Conservation (phyloP, 1,139 yeast genomes). For the Yamadazyma diddensiae region DNA sequence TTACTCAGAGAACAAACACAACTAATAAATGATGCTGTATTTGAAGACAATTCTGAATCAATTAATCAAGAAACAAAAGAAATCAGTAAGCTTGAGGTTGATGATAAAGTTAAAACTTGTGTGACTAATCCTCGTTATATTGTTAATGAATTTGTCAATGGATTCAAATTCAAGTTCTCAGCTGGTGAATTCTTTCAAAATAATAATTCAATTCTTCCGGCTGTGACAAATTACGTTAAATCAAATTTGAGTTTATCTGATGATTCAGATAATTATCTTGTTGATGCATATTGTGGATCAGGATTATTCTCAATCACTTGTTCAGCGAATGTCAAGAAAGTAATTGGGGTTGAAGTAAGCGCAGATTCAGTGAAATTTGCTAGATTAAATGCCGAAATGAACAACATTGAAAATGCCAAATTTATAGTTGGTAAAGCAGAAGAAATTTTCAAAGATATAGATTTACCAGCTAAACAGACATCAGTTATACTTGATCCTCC, state of each 20-base stretch:
- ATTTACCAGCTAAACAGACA: slow-evolving; percentile 66
- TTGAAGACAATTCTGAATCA: slow-evolving; percentile 39
- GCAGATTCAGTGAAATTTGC: slow-evolving; percentile 92
- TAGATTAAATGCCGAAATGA: slow-evolving; percentile 69
- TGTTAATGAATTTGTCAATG: slow-evolving; percentile 74
- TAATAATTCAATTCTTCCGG: slow-evolving; percentile 85
- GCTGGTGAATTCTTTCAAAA: slow-evolving; percentile 97
- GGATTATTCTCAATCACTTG: slow-evolving; percentile 90
- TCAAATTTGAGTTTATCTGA: slow-evolving; percentile 39
- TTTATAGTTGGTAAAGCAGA: slow-evolving; percentile 94
- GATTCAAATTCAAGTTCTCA: slow-evolving; percentile 75
- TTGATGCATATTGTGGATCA: slow-evolving; percentile 97
- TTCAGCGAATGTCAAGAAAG: slow-evolving; percentile 72
- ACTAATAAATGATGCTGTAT: slow-evolving; percentile 18
- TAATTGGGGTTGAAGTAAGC: slow-evolving; percentile 91
- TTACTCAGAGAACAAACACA: slow-evolving; percentile 76
- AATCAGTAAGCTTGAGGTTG: slow-evolving; percentile 17
- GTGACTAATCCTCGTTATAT: slow-evolving; percentile 74
- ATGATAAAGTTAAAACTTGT: slow-evolving; percentile 43
- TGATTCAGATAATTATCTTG: slow-evolving; percentile 58
- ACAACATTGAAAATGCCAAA: slow-evolving; percentile 70
- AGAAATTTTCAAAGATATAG: slow-evolving; percentile 75
- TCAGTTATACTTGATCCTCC: slow-evolving; percentile 96
- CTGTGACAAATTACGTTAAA: slow-evolving; percentile 76
- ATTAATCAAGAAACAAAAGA: slow-evolving; percentile 30